phyloP scores from a whole-genome alignment of 768 basidiomycete genomes.

The Neoboletus magnificus region DNA sequence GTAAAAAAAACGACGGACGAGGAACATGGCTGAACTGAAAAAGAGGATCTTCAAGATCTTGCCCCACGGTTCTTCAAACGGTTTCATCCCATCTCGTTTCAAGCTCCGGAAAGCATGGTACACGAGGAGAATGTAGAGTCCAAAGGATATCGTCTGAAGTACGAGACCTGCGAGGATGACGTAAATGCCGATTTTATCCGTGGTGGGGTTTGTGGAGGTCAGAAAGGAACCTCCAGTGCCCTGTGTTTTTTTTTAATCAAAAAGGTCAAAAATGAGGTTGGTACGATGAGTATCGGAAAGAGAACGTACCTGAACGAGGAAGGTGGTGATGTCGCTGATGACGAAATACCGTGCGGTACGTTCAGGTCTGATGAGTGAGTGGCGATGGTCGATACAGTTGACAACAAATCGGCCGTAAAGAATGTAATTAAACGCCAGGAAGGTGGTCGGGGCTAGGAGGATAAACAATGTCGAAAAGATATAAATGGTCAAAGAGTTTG shows the following conservation, averaged over 20 bases:
- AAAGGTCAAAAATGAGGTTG: background rate
- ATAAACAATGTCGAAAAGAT: conserved; percentile 22
- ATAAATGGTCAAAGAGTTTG: conserved; percentile 16
- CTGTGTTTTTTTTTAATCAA: conserved; percentile 11
- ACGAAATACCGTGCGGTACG: conserved; percentile 24
- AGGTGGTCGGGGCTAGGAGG: conserved; percentile 26
- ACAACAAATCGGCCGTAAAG: conserved; percentile 28
- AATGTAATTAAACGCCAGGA: conserved; percentile 35
- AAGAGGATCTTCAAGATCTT: conserved; percentile 17
- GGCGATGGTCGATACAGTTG: conserved; percentile 13
- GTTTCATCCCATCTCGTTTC: conserved; percentile 1
- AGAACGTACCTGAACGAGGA: conserved; percentile 26
- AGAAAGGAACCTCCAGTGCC: conserved; percentile 22
- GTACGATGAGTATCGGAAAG: background rate
- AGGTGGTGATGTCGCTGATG: conserved; percentile 26
- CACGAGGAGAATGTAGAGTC: conserved; percentile 18
- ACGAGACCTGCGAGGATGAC: conserved; percentile 27
- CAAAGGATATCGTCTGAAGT: conserved; percentile 26
- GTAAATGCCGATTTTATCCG: conserved; percentile 4
- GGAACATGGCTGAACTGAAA: conserved; percentile 24
- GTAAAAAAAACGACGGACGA: conserved; percentile 16
- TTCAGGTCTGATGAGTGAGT: conserved; percentile 27
- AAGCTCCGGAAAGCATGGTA: conserved; percentile 11
- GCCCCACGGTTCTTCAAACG: conserved; percentile 16
- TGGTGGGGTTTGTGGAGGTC: conserved; percentile 3